These are phyloP conservation scores for Penicillium decumbens DNA, from an alignment of 2,329 filamentous ascomycete genomes.

Conservation along the genomic window DNA sequence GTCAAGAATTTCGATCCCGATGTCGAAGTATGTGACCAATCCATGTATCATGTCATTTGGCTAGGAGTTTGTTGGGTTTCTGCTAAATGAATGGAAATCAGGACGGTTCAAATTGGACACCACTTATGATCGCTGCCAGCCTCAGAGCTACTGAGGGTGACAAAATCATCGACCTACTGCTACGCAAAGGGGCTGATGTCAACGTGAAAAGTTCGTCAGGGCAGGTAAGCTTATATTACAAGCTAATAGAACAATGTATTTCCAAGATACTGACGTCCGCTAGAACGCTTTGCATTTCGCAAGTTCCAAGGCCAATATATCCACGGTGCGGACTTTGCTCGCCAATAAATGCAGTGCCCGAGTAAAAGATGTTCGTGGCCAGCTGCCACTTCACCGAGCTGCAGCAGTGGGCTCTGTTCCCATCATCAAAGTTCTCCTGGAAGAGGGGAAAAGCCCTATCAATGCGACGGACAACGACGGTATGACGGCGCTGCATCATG, in stretches of 20 bases:
- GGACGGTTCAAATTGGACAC: slow-evolving; percentile 50
- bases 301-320: slow-evolving; percentile 82
- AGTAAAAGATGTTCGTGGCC: slow-evolving; percentile 78
- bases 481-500: slow-evolving; percentile 83
- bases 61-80: not conserved
- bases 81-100: slow-evolving; percentile 10
- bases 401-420: slow-evolving; percentile 86
- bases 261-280: not conserved
- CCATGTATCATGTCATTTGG: not conserved
- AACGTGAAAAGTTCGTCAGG: slow-evolving; percentile 42
- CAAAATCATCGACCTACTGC: slow-evolving; percentile 42
- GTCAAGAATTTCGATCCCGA: slow-evolving; percentile 76
- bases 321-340: slow-evolving; percentile 73
- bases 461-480: slow-evolving; percentile 79
- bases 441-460: slow-evolving; percentile 69
- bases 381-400: slow-evolving; percentile 84
- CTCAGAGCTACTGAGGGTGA: slow-evolving; percentile 46
- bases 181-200: slow-evolving; percentile 47
- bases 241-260: not conserved
- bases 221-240: slow-evolving; percentile 29
- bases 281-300: slow-evolving; percentile 88
- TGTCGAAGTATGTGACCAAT: slow-evolving; percentile 54
- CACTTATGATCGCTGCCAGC: slow-evolving; percentile 49
- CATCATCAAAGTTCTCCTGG: slow-evolving; percentile 73
- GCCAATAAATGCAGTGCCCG: slow-evolving; percentile 70